These are phyloP conservation scores for Spathaspora passalidarum DNA, from an alignment of 805 yeast species.

Conservation along the genomic window DNA sequence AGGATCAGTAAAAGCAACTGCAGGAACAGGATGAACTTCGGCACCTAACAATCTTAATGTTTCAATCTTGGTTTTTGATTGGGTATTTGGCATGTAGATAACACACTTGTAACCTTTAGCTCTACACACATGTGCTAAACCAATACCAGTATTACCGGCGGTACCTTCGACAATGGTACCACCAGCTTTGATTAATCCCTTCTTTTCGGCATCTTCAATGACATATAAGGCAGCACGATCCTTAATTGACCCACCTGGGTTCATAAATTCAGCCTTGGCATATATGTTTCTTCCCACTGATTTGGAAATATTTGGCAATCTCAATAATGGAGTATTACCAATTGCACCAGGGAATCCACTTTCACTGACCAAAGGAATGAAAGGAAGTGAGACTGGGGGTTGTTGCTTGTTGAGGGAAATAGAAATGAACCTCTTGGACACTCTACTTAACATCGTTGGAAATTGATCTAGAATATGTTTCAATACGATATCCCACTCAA, in stretches of 20 bases:
- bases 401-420: conserved; percentile 10
- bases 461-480: neutral
- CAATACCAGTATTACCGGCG: conserved; percentile 96
- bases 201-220: conserved; percentile 72
- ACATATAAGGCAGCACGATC: conserved; percentile 85
- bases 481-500: too few relatives aligned
- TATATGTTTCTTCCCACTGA: conserved; percentile 46
- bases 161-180: conserved; percentile 92
- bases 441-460: conserved; percentile 6
- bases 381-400: conserved; percentile 33
- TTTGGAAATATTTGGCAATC: conserved; percentile 22
- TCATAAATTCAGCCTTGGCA: conserved; percentile 90
- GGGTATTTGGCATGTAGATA: conserved; percentile 90
- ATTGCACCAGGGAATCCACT: conserved; percentile 78
- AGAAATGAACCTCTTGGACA: conserved; percentile 15
- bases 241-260: conserved; percentile 91
- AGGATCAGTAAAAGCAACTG: conserved; percentile 78
- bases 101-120: conserved; percentile 81
- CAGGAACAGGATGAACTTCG: conserved; percentile 86
- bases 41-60: conserved; percentile 76
- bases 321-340: conserved; percentile 87
- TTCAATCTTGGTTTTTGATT: conserved; percentile 75
- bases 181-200: conserved; percentile 64
- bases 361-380: conserved; percentile 63
- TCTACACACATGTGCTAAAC: conserved; percentile 77